phyloP scores from a whole-genome alignment of 257 asterid genomes.

The Salvia rosmarinus region DNA sequence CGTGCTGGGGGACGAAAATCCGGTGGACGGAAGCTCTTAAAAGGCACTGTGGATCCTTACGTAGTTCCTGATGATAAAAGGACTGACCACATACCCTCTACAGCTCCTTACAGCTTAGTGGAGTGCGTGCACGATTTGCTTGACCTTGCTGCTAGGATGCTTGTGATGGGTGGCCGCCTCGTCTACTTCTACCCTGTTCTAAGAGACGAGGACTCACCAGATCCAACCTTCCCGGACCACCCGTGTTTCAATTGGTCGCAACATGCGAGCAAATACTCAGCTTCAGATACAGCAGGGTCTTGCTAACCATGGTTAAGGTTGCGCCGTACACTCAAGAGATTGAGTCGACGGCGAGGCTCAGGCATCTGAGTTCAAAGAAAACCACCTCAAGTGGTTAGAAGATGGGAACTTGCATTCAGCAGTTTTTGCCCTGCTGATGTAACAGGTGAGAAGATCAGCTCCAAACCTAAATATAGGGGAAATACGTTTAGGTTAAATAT shows the following conservation, averaged over 20 bases:
- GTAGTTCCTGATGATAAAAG: constrained; percentile 92
- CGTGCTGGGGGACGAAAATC: constrained; percentile 99
- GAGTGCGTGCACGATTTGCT: constrained; percentile 98
- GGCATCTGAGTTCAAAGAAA: constrained; percentile 72
- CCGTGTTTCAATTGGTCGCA: constrained; percentile 79
- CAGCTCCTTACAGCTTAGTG: constrained; percentile 90
- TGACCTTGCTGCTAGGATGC: constrained; percentile 92
- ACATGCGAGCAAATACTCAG: constrained; percentile 87
- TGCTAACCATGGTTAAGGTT: constrained; percentile 71
- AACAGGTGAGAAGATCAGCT: constrained; percentile 50
- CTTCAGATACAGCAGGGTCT: constrained; percentile 82
- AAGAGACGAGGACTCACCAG: constrained; percentile 64
- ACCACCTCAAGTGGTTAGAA: constrained; percentile 93
- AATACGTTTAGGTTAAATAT: constrained; percentile 69
- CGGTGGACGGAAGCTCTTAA: constrained; percentile 98
- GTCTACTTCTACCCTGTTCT: constrained; percentile 91
- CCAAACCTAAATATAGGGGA: constrained; percentile 87
- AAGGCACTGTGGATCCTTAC: constrained; percentile 82
- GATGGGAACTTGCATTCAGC: constrained; percentile 97
- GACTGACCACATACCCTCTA: constrained; percentile 91
- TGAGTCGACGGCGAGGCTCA: constrained; percentile 64
- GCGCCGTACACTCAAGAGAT: constrained; percentile 71
- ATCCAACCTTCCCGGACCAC: constrained; percentile 80
- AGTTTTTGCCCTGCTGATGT: constrained; percentile 72
- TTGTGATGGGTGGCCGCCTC: constrained; percentile 85